Conservation (phyloP, 352 stramenopile genomes). For the Aphanomyces astaci region DNA sequence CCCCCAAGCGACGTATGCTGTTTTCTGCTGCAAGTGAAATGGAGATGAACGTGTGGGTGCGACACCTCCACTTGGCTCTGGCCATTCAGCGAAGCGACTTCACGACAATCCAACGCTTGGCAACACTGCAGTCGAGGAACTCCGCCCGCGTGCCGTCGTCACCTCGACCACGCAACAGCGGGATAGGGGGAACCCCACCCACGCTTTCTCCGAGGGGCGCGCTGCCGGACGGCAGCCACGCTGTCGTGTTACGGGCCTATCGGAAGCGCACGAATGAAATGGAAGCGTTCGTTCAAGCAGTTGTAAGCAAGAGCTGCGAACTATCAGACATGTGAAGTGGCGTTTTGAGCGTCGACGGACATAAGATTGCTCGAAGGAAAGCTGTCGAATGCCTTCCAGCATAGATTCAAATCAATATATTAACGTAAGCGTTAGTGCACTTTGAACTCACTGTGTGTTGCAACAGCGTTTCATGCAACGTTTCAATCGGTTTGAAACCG, state of each 20-base stretch:
- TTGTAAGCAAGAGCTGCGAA: not conserved
- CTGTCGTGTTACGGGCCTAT: not conserved
- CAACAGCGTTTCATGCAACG: no score
- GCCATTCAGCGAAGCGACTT: not conserved
- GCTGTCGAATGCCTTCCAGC: no score
- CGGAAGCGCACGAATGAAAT: not conserved
- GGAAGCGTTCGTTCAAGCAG: not conserved
- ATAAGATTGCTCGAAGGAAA: not conserved
- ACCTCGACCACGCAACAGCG: not conserved
- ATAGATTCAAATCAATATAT: no score
- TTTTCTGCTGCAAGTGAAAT: constrained; percentile 1
- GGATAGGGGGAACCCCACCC: not conserved
- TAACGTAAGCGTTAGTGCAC: no score
- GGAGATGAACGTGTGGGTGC: constrained; percentile 16
- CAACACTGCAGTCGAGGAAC: not conserved
- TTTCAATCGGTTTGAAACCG: no score
- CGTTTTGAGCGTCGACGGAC: not conserved
- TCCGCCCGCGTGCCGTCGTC: not conserved
- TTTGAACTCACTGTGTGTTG: no score
- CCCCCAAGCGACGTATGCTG: constrained; percentile 14
- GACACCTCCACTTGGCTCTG: not conserved
- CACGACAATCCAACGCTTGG: not conserved
- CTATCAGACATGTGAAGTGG: not conserved
- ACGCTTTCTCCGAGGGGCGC: not conserved
- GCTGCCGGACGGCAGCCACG: not conserved